These are phyloP conservation scores for Venturiaceae sp. DNA, from an alignment of 2,329 filamentous ascomycete species.

Conservation along the genomic window DNA sequence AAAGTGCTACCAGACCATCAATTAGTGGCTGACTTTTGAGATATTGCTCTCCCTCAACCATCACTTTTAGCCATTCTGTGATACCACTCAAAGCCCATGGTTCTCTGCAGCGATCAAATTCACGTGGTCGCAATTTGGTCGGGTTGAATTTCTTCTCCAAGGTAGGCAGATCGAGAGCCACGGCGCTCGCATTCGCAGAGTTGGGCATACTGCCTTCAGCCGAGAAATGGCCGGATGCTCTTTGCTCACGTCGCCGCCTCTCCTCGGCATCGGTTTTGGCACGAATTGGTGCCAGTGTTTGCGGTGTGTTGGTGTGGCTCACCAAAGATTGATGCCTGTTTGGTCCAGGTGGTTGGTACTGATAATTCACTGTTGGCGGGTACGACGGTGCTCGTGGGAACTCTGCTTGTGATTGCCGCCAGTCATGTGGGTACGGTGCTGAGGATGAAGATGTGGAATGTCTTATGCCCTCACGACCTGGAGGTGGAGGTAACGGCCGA, in stretches of 20 bases:
- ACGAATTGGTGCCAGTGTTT: conserved; percentile 70
- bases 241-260: conserved; percentile 28
- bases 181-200: conserved; percentile 33
- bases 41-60: conserved; percentile 87
- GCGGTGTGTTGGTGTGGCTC: conserved; percentile 70
- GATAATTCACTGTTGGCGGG: background rate
- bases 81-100: conserved; percentile 93
- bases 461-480: conserved; percentile 38
- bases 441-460: conserved; percentile 27
- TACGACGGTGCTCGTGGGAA: conserved; percentile 8
- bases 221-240: conserved; percentile 19
- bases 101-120: conserved; percentile 77
- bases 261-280: conserved; percentile 91
- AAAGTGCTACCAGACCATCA: conserved; percentile 79
- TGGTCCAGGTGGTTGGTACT: conserved; percentile 4
- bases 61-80: conserved; percentile 73
- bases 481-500: conserved; percentile 52
- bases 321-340: conserved; percentile 53
- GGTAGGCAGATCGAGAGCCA: conserved; percentile 73
- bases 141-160: conserved; percentile 75
- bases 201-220: conserved; percentile 43
- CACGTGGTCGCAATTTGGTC: conserved; percentile 66
- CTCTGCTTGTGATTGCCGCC: background rate
- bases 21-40: conserved; percentile 75
- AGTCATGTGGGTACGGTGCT: conserved; percentile 41